Evolutionary conservation across 129 eudicot genomes (phyloP), one percentile per base, ranked within the genome.

Genomic region (Saussurea involucrata): DNA sequence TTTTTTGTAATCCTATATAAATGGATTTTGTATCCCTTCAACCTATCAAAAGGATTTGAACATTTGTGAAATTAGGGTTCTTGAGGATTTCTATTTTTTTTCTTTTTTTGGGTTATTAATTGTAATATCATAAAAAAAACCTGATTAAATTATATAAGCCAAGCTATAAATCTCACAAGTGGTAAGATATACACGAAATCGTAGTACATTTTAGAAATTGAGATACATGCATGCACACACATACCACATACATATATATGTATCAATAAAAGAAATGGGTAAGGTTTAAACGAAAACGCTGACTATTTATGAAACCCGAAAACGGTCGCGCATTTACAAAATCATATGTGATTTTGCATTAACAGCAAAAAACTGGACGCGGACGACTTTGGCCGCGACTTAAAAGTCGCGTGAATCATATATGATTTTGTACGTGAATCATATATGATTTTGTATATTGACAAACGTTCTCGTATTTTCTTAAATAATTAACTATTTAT

Each of bases 1-100:
- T 86, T 84, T 83, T 80, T 82, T 72, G 64, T 87, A 60, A 68
- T 82, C 87, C 85, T 74, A 24, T 66, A 32, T 78, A 86, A 82
- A 77, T 81, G n/a, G n/a, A n/a, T 88, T 40, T 80, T 31, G 13
- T 71, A 27, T 36, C 55, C 61, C 58, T 81, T 74, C 36, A 36
- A 74, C 71, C 80, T 69, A 36, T 17, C 17, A 64, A 53, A 65
- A 80, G 84, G 70, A 74, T 66, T 36, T 67, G 73, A 80, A 53
- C 69, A 36, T 74, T 34, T 80, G 65, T 68, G 76, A 68, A 71
- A 66, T 66, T 80, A 53, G 63, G 79, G 49, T 33, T 66, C 73
- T 66, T 80, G 68, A 67, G 61, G 63, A 5, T 29, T 65, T 28
- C 5, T 22, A 44, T n/a, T 0, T 53, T 11, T 80, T 66, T 27